Evolutionary conservation across 1,139 yeast genomes (phyloP).

Genomic region (Yamadazyma dushanensis): DNA sequence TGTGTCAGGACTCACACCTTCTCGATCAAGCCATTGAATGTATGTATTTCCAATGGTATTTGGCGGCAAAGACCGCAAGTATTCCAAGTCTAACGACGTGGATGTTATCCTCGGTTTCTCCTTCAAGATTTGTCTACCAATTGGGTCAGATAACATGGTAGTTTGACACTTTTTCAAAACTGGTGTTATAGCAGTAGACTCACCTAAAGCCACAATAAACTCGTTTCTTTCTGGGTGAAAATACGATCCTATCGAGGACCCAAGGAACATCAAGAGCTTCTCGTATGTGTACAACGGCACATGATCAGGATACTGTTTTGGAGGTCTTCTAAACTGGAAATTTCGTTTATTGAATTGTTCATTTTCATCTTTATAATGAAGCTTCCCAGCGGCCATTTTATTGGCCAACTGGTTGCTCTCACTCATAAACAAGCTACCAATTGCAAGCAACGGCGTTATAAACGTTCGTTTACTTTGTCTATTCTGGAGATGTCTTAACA

Average conservation of each 20-base stretch:
- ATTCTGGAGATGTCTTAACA: too few relatives aligned
- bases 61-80: constrained; percentile 60
- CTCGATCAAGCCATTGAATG: constrained; percentile 77
- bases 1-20: constrained; percentile 92
- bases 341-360: constrained; percentile 31
- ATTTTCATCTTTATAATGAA: constrained; percentile 44
- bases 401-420: constrained; percentile 56
- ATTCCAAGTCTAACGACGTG: constrained; percentile 61
- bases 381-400: constrained; percentile 56
- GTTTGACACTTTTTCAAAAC: constrained; percentile 63
- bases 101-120: constrained; percentile 86
- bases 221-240: constrained; percentile 81
- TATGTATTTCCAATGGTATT: constrained; percentile 79
- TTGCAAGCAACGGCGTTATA: constrained; percentile 17
- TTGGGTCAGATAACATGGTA: constrained; percentile 72
- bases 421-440: constrained; percentile 37
- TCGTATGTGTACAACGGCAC: constrained; percentile 72
- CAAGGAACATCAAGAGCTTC: constrained; percentile 59
- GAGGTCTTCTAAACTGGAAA: constrained; percentile 34
- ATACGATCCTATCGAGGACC: constrained; percentile 82
- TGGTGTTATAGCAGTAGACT: constrained; percentile 76
- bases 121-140: constrained; percentile 73
- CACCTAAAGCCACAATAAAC: constrained; percentile 91
- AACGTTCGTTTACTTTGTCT: constrained; percentile 7
- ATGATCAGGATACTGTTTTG: constrained; percentile 72